A percentile compares a stretch with the other conserved stretches of the same genome.
Conservation (phyloP, 1,139 yeast species). For the Pichiaceae sp. region DNA sequence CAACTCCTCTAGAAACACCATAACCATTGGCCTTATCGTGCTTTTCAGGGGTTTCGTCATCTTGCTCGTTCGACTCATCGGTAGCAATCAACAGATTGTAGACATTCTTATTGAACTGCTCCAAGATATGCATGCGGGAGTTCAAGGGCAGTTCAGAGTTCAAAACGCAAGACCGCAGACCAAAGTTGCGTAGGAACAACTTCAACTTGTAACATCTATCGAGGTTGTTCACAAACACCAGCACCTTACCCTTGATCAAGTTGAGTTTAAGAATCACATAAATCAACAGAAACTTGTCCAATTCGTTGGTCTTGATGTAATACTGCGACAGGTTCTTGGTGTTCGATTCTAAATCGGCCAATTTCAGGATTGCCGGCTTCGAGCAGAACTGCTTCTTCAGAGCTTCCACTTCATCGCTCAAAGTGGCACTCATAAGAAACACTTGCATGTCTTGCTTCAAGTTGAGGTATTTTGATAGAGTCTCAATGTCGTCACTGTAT, state of each 20-base stretch:
- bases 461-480: slow-evolving; percentile 53
- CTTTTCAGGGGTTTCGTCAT: slow-evolving; percentile 39
- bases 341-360: slow-evolving; percentile 54
- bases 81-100: slow-evolving; percentile 89
- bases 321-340: slow-evolving; percentile 68
- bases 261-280: slow-evolving; percentile 88
- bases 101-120: slow-evolving; percentile 86
- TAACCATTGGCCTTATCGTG: slow-evolving; percentile 48
- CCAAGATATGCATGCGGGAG: slow-evolving; percentile 90
- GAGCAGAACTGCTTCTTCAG: slow-evolving; percentile 75
- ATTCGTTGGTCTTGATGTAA: slow-evolving; percentile 78
- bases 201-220: slow-evolving; percentile 94
- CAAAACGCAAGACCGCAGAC: slow-evolving; percentile 78
- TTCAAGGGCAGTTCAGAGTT: slow-evolving; percentile 91
- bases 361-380: slow-evolving; percentile 73
- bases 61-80: slow-evolving; percentile 67
- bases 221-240: slow-evolving; percentile 85
- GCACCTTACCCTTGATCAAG: slow-evolving; percentile 83
- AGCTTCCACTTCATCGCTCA: slow-evolving; percentile 76
- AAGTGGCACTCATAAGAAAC: slow-evolving; percentile 93
- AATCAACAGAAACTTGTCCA: slow-evolving; percentile 83
- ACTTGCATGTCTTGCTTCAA: slow-evolving; percentile 74
- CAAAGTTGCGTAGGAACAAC: slow-evolving; percentile 89
- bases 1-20: slow-evolving; percentile 96
- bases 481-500: slow-evolving; percentile 71